Evolutionary conservation across 1,139 yeast species (phyloP).

Genomic region (Ogataea hybrid): DNA sequence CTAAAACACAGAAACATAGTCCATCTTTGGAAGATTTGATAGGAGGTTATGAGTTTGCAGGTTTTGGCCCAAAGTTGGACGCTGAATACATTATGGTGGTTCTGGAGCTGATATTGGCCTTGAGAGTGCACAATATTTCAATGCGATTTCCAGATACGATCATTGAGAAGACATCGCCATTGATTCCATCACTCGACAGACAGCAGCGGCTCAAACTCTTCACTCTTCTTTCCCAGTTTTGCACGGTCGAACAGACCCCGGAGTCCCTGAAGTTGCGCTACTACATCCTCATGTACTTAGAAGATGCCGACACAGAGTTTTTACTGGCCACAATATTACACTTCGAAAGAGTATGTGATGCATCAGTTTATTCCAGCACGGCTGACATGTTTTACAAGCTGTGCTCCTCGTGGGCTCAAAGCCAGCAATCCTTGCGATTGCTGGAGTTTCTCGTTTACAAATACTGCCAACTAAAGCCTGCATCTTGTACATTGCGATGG

Average conservation of each 20-base stretch:
- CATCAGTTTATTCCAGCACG: conserved; percentile 3
- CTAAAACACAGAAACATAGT: background rate
- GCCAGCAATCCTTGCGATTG: background rate
- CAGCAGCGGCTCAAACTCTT: background rate
- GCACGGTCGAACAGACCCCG: background rate
- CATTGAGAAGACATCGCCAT: background rate
- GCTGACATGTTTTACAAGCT: conserved; percentile 4
- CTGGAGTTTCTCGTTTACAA: conserved; percentile 1
- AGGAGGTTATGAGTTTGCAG: background rate
- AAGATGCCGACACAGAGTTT: background rate
- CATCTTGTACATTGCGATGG: conserved; percentile 2
- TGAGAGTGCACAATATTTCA: background rate
- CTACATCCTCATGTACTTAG: background rate
- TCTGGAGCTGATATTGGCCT: background rate
- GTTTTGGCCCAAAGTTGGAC: background rate
- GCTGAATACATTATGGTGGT: conserved; percentile 1
- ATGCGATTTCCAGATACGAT: background rate
- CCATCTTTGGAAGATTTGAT: background rate
- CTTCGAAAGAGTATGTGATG: background rate
- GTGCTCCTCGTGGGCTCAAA: conserved; percentile 4
- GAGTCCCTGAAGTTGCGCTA: background rate
- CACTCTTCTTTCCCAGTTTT: background rate
- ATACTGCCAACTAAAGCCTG: conserved; percentile 1
- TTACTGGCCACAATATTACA: background rate
- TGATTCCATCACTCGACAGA: background rate